A percentile compares a stretch with the other conserved stretches of the same genome.
Conservation (phyloP, 352 stramenopile species). For the Globisporangium nodosum region DNA sequence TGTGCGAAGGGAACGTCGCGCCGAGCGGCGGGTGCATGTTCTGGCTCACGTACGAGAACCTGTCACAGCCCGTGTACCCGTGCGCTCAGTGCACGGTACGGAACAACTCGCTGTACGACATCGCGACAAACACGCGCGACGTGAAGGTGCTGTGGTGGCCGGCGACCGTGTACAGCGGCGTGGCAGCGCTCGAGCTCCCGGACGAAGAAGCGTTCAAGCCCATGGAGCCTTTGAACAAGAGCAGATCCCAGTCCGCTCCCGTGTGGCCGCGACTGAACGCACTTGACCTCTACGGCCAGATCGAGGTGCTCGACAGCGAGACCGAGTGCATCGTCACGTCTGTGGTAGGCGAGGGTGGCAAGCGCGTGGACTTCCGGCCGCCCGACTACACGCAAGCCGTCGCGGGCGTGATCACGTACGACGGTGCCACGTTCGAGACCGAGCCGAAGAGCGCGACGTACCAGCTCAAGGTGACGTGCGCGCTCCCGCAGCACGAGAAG, state of each 20-base stretch:
- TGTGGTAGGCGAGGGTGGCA: slow-evolving; percentile 5
- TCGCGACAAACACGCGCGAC: slow-evolving; percentile 52
- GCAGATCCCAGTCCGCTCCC: slow-evolving; percentile 15
- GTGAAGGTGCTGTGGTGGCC: slow-evolving; percentile 62
- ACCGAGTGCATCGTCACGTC: slow-evolving; percentile 31
- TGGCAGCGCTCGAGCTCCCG: slow-evolving; percentile 27
- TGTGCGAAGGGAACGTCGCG: slow-evolving; percentile 32
- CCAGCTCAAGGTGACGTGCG: slow-evolving; percentile 36
- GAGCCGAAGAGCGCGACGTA: slow-evolving; percentile 24
- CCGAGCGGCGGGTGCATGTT: slow-evolving; percentile 59
- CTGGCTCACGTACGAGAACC: slow-evolving; percentile 35
- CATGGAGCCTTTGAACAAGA: slow-evolving; percentile 22
- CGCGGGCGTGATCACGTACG: slow-evolving; percentile 35
- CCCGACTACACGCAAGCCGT: slow-evolving; percentile 16
- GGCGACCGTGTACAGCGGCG: slow-evolving; percentile 30
- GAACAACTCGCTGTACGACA: slow-evolving; percentile 47
- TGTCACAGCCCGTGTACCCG: slow-evolving; percentile 16
- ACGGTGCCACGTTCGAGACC: slow-evolving; percentile 26
- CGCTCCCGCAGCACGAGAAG: slow-evolving; percentile 22
- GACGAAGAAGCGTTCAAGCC: slow-evolving; percentile 48
- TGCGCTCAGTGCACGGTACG: slow-evolving; percentile 31
- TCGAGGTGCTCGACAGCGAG: slow-evolving; percentile 49
- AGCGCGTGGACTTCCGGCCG: slow-evolving; percentile 26
- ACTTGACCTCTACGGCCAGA: slow-evolving; percentile 52
- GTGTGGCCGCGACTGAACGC: slow-evolving; percentile 58